phyloP scores from a whole-genome alignment of 306 rosid species.

The Prosopis cineraria region DNA sequence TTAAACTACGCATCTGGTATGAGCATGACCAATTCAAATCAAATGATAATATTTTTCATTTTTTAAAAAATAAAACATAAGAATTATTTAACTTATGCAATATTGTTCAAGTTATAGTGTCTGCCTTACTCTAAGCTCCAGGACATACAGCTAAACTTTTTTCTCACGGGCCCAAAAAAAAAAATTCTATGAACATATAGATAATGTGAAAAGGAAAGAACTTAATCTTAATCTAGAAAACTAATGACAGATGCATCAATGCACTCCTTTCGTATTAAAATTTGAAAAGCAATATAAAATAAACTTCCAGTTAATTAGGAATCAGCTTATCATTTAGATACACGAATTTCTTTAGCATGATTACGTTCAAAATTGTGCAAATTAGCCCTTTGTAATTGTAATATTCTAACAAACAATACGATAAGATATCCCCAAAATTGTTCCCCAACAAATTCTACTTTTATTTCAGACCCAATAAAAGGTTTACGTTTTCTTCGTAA shows the following conservation, averaged over 20 bases:
- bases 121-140: neutral
- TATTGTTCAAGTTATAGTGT: neutral
- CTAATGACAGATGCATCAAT: neutral
- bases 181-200: neutral
- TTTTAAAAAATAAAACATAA: too few species aligned
- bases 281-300: neutral
- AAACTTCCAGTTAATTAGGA: neutral
- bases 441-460: neutral
- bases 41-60: neutral
- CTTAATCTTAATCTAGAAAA: neutral
- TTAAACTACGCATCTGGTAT: neutral
- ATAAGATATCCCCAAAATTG: neutral
- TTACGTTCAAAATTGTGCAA: neutral
- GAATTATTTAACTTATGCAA: too few species aligned
- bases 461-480: neutral
- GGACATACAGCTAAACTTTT: neutral
- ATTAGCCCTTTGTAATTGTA: neutral
- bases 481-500: neutral
- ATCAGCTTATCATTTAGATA: neutral
- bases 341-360: neutral
- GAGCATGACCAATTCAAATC: neutral
- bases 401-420: neutral
- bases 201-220: neutral
- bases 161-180: too few species aligned
- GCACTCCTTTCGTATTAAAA: neutral